Evolutionary conservation across 129 eudicot species (phyloP), one percentile per base, ranked within the genome.

Genomic region (Flaveria bidentis): DNA sequence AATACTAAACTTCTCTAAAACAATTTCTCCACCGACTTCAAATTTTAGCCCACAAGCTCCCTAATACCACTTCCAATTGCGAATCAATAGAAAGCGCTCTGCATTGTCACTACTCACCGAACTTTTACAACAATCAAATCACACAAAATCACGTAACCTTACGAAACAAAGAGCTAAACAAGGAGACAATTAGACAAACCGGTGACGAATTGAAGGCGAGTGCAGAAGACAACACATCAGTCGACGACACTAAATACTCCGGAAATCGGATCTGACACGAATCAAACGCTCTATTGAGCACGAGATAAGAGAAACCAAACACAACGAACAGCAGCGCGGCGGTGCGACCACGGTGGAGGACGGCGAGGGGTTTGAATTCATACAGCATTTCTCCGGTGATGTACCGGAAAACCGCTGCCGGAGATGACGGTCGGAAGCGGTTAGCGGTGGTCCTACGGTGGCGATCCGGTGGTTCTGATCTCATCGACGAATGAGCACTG

Each of bases 191-290:
- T 28, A 28, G 30, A 28, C 84, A 55, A 80, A 80, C 84, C 84
- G 84, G 56, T 50, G 53, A 73, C 51, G 79, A 73, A 53, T 66
- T 44, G 15, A 74, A 66, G 9, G 33, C 11, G 9, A 69, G 15
- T 2, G 76, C 58, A 10, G 81, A 77, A 13, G 80, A 80, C 39
- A 80, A 57, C 17, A 80, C 7, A 23, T 80, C 84, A 18, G 79
- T 74, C 1, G 83, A 80, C 30, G 84, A 67, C 26, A 45, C 33
- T 28, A 74, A 28, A 50, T 74, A 80, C 3, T 57, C 84, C 2
- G 84, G 52, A 14, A 80, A 58, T 47, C 84, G 84, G 84, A 80
- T 80, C 84, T 74, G 80, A 60, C 80, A 73, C 10, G 84, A 53
- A 67, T 80, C 75, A 55, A 80, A 33, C 30, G 80, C 51, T 8